Evolutionary conservation across 257 asterid species (phyloP).

Genomic region (Ilex aquifolium): DNA sequence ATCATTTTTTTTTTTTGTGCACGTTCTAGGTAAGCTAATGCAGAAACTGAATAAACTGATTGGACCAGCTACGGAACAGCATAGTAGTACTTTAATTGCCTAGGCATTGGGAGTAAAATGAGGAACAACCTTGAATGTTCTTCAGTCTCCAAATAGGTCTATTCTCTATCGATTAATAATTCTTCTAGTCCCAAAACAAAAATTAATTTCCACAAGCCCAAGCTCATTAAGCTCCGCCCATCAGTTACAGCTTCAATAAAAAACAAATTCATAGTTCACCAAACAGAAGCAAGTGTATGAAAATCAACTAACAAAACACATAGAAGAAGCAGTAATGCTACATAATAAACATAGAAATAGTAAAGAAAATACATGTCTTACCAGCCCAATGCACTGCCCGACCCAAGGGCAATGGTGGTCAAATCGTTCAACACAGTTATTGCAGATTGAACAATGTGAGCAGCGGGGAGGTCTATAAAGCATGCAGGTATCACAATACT

Average conservation of each 20-base stretch:
- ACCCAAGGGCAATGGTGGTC: slow-evolving; percentile 99
- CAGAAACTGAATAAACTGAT: too few species aligned
- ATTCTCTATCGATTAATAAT: background rate
- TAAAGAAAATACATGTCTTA: slow-evolving; percentile 19
- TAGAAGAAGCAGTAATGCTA: too few species aligned
- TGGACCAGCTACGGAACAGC: too few species aligned
- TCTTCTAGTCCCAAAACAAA: background rate
- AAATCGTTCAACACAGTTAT: slow-evolving; percentile 89
- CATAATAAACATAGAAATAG: too few species aligned
- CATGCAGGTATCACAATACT: slow-evolving; percentile 97
- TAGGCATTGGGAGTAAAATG: too few species aligned
- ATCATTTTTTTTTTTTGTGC: too few species aligned
- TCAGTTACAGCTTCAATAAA: background rate
- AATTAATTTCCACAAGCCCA: background rate
- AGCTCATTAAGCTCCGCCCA: background rate
- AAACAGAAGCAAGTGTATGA: background rate
- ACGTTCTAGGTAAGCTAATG: too few species aligned
- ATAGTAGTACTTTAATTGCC: too few species aligned
- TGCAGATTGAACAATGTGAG: slow-evolving; percentile 97
- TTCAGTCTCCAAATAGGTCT: background rate
- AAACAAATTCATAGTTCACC: background rate
- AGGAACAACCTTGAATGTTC: too few species aligned
- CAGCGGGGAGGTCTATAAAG: slow-evolving; percentile 99
- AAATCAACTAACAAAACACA: background rate
- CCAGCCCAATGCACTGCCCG: slow-evolving; percentile 93